Base-by-base conservation (phyloP, 2,329 filamentous ascomycete species). In the Botrytis porri region DNA sequence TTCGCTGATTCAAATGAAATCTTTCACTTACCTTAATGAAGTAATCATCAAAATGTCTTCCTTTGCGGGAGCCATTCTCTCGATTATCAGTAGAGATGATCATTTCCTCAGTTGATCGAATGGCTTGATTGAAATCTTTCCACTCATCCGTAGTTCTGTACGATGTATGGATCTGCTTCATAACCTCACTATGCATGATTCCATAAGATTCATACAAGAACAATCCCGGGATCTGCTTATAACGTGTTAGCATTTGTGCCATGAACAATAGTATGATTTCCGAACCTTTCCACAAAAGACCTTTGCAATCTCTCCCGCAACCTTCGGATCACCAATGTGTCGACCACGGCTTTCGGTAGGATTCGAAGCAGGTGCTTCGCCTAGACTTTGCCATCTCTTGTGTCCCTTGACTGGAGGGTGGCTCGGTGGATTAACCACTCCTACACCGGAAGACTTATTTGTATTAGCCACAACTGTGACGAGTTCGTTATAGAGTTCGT, bases 161-260 rank as follows among this genome's bases (percentile, higher is more conserved):
- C 25, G 91, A 86, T 39, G 90, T 86, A 48, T 90, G 88, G 51
- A 97, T 84, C 75, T 97, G 93, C 76, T 92, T 90, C 64, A 92
- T 89, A 85, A 98, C 92, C 76, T 94, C 86, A 77, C 97, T 93
- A 81, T 96, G 97, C 80, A 95, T 95, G 69, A 92, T 92, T 51
- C 93, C 93, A 81, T 97, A 99, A 78, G 97, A 93, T 83, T 97
- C 93, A 80, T 99, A 99, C 67, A 92, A 86, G 80, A 93, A 92
- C 83, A 98, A 96, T 0, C 90, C 89, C 74, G 89, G 88, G 83
- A 97, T 91, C 93, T 97, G 75, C 22, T 32, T 41, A 41, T 57
- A 32, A 69, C 59, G 25, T 43, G 45, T 71, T 22, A 71, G n/a
- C 20, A 29, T 45, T 1, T 67, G 43, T 39, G n/a, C 16, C 18